Evolutionary conservation across 2,329 filamentous ascomycete genomes (phyloP), one percentile per base, ranked within the genome.

Genomic region (Nemania sp.): DNA sequence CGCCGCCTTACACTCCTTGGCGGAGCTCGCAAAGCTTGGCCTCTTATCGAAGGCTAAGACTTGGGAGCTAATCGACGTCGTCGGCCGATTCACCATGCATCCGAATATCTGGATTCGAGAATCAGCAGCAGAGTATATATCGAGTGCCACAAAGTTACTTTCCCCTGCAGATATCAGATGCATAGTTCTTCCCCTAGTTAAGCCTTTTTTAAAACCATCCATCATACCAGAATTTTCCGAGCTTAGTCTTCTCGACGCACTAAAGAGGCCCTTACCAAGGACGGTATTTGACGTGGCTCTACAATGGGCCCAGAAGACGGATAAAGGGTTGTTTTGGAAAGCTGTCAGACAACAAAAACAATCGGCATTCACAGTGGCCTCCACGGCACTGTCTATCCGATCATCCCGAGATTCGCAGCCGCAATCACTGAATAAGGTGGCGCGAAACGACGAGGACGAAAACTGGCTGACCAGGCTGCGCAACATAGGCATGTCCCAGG

Each of bases 61-160:
- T 1, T 97, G 92, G 89, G 92, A 97, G 72, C 80, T 99, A 40
- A 86, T 96, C 20, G 89, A 96, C 63, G 87, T 94, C 40, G 86
- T 94, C 13, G 88, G 85, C 6, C 87, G 92, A 3, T 97, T 98
- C 70, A 88, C 93, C 12, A 88, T 97, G 80, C 95, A 99, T 72
- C 95, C 95, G 0, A 98, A 97, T 68, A 80, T 91, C 9, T 99
- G 95, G 94, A 93, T 99, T 54, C 87, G 94, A 39, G 94, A 98
- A 76, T 91, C 94, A 10, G 89, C 94, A 2, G 85, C 90, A 7
- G 88, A 94, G 65, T 96, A 97, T 67, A 80, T 98, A 39, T 87
- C 91, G 2, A 87, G 90, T 57, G 86, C 91, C 1, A 88, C 90
- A 1, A 88, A 82, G 59, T 92, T 89, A 69, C 75, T 98, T 15